Evolutionary conservation across 306 rosid species (phyloP).

Genomic region (Malus orientalis): DNA sequence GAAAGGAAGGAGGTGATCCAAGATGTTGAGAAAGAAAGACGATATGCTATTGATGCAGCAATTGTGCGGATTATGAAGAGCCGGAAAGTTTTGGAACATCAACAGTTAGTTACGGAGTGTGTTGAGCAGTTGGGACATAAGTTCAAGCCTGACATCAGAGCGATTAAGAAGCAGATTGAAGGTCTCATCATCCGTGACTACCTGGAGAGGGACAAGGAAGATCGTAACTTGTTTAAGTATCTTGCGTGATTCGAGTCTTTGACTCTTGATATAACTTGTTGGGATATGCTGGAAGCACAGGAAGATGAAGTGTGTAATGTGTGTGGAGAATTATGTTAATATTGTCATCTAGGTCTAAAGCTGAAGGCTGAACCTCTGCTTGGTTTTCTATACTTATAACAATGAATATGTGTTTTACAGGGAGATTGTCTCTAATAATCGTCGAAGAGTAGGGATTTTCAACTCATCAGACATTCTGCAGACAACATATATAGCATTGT

Average conservation of each 20-base stretch:
- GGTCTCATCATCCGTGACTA: constrained; percentile 60
- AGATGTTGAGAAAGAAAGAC: constrained; percentile 65
- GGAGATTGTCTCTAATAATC: neutral
- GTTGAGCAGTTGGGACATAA: constrained; percentile 50
- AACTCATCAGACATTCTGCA: too few relatives aligned
- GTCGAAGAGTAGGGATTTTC: too few relatives aligned
- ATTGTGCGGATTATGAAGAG: constrained; percentile 82
- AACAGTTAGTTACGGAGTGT: constrained; percentile 57
- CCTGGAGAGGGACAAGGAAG: constrained; percentile 59
- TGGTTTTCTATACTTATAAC: neutral
- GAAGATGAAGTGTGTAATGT: neutral
- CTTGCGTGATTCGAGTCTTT: constrained; percentile 31
- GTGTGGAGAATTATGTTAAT: neutral
- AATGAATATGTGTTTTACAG: neutral
- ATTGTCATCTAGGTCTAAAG: neutral
- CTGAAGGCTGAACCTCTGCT: neutral
- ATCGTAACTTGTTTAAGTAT: constrained; percentile 39
- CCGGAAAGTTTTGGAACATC: constrained; percentile 51
- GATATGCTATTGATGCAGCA: constrained; percentile 74
- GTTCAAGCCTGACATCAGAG: constrained; percentile 80
- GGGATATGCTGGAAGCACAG: neutral
- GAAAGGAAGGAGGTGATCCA: constrained; percentile 58
- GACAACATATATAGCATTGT: too few relatives aligned
- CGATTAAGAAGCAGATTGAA: constrained; percentile 76
- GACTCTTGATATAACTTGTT: neutral